Base-by-base conservation (phyloP, 306 rosid genomes). In the Arachis hypogaea region DNA sequence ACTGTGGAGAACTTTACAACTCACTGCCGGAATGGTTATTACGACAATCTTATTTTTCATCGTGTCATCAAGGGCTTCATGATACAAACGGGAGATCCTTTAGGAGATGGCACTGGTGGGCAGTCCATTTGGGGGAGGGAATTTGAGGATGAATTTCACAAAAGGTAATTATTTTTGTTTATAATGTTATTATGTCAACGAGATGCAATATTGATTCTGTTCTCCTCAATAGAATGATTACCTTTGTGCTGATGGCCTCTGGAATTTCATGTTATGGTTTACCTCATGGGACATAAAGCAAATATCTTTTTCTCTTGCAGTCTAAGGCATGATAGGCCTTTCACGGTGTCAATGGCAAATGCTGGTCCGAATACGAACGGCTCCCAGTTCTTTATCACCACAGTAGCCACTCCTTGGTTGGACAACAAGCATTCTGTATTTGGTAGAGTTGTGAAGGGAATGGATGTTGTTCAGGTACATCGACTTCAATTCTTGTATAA, bases 51-150 rank as follows among this genome's bases (percentile, higher is more conserved):
- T 69, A 92, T 92, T 65, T 94, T 92, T 77, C 99, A 94, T 65
- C 89, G 99, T 18, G 97, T 94, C 84, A 94, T 94, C 82, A 94
- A 88, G 79, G 99, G 97, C 71, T 94, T 94, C 88, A 94, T 90
- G 99, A 70, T 94, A 74, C 99, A 94, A 80, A 94, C 99, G 58
- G 96, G 99, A 81, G 99, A 94, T 90, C 99, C 99, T 86, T 81
- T 94, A 62, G 97, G 97, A 77, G 99, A 94, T 70, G 99, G 99
- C 62, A 92, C 99, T 18, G 97, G 99, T 66, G 99, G 99, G 62
- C 99, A 89, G 64, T 94, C 97, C 74, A 92, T 94, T 78, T 94
- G 99, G 99, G 99, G 99, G 46, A 89, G 99, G 76, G 99, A 94
- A 72, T 94, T 94, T 76, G 99, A 92, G 82, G 99, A 94, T 80